These are phyloP conservation scores for Hepatocystis sp. DNA, from an alignment of 169 alveolate species.

Conservation along the genomic window DNA sequence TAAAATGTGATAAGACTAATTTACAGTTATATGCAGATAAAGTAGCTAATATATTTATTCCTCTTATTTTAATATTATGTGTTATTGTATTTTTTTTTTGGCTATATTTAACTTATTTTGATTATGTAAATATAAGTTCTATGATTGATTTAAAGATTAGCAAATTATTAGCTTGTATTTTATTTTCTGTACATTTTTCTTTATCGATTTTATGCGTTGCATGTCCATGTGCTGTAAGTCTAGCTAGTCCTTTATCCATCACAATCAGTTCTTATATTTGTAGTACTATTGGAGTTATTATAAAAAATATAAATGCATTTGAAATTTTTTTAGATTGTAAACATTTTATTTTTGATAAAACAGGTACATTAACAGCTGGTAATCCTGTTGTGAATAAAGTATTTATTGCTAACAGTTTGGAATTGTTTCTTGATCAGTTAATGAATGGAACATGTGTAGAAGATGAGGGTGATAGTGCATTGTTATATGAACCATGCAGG, in stretches of 20 bases:
- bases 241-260: constrained; percentile 69
- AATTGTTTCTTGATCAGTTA: constrained; percentile 44
- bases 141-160: constrained; percentile 38
- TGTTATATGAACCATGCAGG: no score
- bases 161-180: constrained; percentile 39
- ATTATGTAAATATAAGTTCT: constrained; percentile 38
- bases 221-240: constrained; percentile 76
- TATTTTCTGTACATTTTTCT: constrained; percentile 68
- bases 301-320: constrained; percentile 61
- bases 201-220: constrained; percentile 73
- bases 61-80: constrained; percentile 38
- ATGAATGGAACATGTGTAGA: constrained; percentile 14
- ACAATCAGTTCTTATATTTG: constrained; percentile 70
- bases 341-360: constrained; percentile 70
- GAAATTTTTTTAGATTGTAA: constrained; percentile 62
- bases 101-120: constrained; percentile 52
- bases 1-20: constrained; percentile 61
- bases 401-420: constrained; percentile 41
- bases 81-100: constrained; percentile 61
- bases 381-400: constrained; percentile 69
- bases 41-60: constrained; percentile 60
- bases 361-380: constrained; percentile 71
- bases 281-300: constrained; percentile 57
- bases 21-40: constrained; percentile 75
- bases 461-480: no score